phyloP scores from a whole-genome alignment of 1,284 basidiomycete genomes.

The Microbotryum scabiosae region DNA sequence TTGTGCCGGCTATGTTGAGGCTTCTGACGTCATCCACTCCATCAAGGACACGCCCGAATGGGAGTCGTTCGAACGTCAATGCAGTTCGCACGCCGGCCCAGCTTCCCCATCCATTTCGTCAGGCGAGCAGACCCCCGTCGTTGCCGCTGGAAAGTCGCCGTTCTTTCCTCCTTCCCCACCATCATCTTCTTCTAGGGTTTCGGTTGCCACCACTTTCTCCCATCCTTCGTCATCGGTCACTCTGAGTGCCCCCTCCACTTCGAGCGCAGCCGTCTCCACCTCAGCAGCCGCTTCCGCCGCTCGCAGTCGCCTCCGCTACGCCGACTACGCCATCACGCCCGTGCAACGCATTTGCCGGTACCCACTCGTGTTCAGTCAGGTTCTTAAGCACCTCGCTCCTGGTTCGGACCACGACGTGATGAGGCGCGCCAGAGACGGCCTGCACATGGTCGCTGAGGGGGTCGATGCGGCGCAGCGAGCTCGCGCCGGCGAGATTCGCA shows the following conservation, averaged over 20 bases:
- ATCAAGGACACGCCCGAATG: slow-evolving; percentile 57
- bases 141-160: slow-evolving; percentile 2
- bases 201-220: background rate
- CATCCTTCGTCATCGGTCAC: background rate
- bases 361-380: slow-evolving; percentile 33
- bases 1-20: slow-evolving; percentile 73
- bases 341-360: slow-evolving; percentile 37
- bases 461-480: slow-evolving; percentile 30
- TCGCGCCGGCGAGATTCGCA: slow-evolving; percentile 30
- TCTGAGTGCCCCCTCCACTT: background rate
- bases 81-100: slow-evolving; percentile 34
- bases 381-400: slow-evolving; percentile 29
- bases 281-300: background rate
- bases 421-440: background rate
- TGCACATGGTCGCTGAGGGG: slow-evolving; percentile 17
- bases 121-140: slow-evolving; percentile 14
- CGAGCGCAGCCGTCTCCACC: background rate
- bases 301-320: slow-evolving; percentile 28
- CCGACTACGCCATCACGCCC: slow-evolving; percentile 37
- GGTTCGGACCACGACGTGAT: slow-evolving; percentile 5
- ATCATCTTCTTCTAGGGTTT: background rate
- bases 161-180: slow-evolving; percentile 12
- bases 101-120: slow-evolving; percentile 4
- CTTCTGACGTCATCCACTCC: slow-evolving; percentile 59
- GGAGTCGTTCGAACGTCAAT: slow-evolving; percentile 70